These are phyloP conservation scores for Fusarium goolgardi DNA, from an alignment of 2,329 filamentous ascomycete genomes.

Conservation along the genomic window DNA sequence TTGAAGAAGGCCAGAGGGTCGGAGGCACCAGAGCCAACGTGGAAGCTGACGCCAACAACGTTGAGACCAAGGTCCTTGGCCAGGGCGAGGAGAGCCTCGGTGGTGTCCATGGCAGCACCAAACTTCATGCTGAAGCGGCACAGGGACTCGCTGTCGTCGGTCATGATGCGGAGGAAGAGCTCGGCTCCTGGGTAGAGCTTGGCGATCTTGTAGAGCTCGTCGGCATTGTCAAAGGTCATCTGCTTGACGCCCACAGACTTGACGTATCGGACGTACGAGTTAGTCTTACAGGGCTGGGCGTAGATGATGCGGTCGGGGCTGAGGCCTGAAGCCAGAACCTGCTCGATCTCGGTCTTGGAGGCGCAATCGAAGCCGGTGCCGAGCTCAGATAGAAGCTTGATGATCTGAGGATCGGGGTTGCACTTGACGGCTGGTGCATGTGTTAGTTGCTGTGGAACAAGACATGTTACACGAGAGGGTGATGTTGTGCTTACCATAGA, in stretches of 20 bases:
- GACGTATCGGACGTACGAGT: constrained; percentile 95
- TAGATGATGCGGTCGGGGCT: constrained; percentile 96
- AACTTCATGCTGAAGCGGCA: constrained; percentile 98
- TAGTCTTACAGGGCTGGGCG: constrained; percentile 99
- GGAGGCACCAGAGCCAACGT: constrained; percentile 95
- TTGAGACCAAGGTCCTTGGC: constrained; percentile 87
- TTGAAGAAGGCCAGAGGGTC: constrained; percentile 93
- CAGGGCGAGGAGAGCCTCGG: constrained; percentile 78
- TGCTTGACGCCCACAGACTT: constrained; percentile 87
- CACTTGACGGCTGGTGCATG: constrained; percentile 85
- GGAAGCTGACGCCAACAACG: constrained; percentile 96
- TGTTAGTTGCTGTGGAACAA: constrained; percentile 9
- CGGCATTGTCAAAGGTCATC: constrained; percentile 99
- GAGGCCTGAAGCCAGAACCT: constrained; percentile 84
- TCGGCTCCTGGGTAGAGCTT: constrained; percentile 89
- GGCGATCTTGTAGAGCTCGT: constrained; percentile 98
- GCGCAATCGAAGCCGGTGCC: constrained; percentile 98
- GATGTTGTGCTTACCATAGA: constrained; percentile 76
- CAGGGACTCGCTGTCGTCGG: constrained; percentile 93
- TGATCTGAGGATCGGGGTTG: constrained; percentile 91
- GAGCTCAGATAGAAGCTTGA: constrained; percentile 86
- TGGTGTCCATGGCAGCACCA: constrained; percentile 87
- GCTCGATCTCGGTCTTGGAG: constrained; percentile 96
- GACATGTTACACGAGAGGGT: too few relatives aligned
- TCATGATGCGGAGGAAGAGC: constrained; percentile 93